phyloP scores from a whole-genome alignment of 768 basidiomycete genomes.

The Tricholoma sp. region DNA sequence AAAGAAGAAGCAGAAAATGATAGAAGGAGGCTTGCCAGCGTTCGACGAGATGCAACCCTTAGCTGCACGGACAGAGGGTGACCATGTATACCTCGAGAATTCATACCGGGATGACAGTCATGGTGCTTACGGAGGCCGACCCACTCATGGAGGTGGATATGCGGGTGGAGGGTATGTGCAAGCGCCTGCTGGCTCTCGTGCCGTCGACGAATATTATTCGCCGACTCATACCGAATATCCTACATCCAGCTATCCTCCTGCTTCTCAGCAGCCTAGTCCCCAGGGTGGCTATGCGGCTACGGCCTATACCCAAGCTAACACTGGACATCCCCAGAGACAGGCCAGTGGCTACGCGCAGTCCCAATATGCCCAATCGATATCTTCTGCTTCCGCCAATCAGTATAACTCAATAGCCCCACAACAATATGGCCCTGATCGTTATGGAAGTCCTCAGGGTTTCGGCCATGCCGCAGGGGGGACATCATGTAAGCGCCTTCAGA shows the following conservation, averaged over 20 bases:
- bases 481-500: slow-evolving; percentile 41
- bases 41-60: slow-evolving; percentile 75
- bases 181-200: slow-evolving; percentile 57
- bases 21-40: slow-evolving; percentile 67
- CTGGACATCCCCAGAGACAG: slow-evolving; percentile 13
- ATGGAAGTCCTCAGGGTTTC: slow-evolving; percentile 31
- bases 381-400: slow-evolving; percentile 27
- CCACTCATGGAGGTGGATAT: slow-evolving; percentile 27
- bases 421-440: slow-evolving; percentile 32
- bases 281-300: slow-evolving; percentile 24
- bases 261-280: slow-evolving; percentile 36
- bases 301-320: slow-evolving; percentile 10
- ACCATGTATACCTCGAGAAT: slow-evolving; percentile 53
- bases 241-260: slow-evolving; percentile 36
- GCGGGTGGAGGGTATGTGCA: slow-evolving; percentile 60
- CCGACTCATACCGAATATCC: slow-evolving; percentile 23
- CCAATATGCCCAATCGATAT: slow-evolving; percentile 21
- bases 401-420: slow-evolving; percentile 27
- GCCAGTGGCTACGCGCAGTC: slow-evolving; percentile 20
- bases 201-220: slow-evolving; percentile 73
- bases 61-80: slow-evolving; percentile 51
- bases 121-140: slow-evolving; percentile 25
- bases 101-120: slow-evolving; percentile 25
- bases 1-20: slow-evolving; percentile 56
- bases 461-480: slow-evolving; percentile 49